These are phyloP conservation scores for Pneumocystis wakefieldiae DNA, from an alignment of 1,139 yeast species.

Conservation along the genomic window DNA sequence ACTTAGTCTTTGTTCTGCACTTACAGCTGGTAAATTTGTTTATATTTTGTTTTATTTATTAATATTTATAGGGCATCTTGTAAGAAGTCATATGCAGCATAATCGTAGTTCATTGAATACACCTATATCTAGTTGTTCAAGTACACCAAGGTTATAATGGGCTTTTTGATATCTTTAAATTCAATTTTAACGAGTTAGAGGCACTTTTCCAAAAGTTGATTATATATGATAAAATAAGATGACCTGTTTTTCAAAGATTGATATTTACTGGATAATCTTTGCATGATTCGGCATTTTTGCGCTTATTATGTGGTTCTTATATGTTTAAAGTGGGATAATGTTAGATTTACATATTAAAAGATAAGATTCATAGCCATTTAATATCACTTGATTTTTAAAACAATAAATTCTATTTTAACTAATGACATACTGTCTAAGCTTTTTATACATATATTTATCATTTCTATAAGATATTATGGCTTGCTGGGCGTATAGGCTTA, in stretches of 20 bases:
- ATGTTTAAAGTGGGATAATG: background rate
- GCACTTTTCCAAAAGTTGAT: background rate
- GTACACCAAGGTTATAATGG: background rate
- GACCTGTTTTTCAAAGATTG: background rate
- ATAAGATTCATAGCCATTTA: too few species aligned
- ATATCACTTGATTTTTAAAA: too few species aligned
- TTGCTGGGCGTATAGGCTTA: too few species aligned
- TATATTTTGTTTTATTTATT: background rate
- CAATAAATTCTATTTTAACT: too few species aligned
- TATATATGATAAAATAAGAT: too few species aligned
- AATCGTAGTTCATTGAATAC: constrained; percentile 52
- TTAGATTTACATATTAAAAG: too few species aligned
- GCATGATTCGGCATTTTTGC: background rate
- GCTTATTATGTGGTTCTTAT: background rate
- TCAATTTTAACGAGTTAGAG: background rate
- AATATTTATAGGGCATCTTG: constrained; percentile 48
- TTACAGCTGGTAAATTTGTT: constrained; percentile 52
- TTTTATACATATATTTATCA: too few species aligned
- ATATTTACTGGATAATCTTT: background rate
- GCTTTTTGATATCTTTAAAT: background rate
- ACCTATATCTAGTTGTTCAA: constrained; percentile 10
- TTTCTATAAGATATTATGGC: too few species aligned
- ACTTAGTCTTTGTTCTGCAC: constrained; percentile 79
- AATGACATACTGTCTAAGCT: background rate
- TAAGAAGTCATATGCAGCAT: constrained; percentile 93